phyloP scores from a whole-genome alignment of 2,329 filamentous ascomycete species.

The Waltergamsia citrina region DNA sequence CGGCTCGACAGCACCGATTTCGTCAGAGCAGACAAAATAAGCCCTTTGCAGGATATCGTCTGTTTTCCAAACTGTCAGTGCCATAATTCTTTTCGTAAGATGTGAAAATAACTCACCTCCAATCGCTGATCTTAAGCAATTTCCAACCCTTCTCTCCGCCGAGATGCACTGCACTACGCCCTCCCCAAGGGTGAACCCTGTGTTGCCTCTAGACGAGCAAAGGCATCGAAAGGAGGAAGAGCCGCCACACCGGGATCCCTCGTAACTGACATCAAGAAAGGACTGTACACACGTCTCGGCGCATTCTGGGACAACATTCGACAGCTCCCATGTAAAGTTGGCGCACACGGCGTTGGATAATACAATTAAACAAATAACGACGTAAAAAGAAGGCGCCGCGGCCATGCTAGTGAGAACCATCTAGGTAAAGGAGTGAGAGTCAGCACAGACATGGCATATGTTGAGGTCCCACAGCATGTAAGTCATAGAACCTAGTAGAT shows the following conservation, averaged over 20 bases:
- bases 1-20: conserved; percentile 39
- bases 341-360: conserved; percentile 15
- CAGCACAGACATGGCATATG: no score
- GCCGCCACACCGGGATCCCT: conserved; percentile 33
- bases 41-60: conserved; percentile 34
- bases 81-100: background rate
- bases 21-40: conserved; percentile 48
- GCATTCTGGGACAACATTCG: conserved; percentile 44
- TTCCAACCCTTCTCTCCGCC: conserved; percentile 36
- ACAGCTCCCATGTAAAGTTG: no score
- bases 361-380: conserved; percentile 21
- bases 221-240: conserved; percentile 50
- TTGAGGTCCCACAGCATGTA: background rate
- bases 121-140: conserved; percentile 38
- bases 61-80: conserved; percentile 13
- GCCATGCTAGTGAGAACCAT: conserved; percentile 35
- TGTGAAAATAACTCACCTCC: conserved; percentile 15
- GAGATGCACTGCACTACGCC: conserved; percentile 59
- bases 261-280: conserved; percentile 54
- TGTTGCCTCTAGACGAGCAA: conserved; percentile 47
- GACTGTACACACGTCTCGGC: conserved; percentile 50
- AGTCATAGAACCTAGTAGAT: background rate
- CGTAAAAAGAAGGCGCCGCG: conserved; percentile 16
- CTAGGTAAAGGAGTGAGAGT: no score
- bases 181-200: conserved; percentile 63